Base-by-base conservation (phyloP, 495 filamentous ascomycete species). In the Penicillium steckii region DNA sequence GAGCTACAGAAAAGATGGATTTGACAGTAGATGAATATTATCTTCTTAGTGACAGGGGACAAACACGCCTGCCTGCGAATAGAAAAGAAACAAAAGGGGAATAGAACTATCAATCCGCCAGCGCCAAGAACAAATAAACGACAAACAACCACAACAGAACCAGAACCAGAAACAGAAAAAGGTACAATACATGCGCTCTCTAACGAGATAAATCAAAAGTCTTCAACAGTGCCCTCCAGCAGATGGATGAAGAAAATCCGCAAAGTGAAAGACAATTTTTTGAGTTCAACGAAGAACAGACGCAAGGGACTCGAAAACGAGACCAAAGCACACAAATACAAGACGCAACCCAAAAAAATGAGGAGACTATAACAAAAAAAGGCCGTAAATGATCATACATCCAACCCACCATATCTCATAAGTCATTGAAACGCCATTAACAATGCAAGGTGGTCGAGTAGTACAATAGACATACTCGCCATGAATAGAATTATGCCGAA, bases 181-280 rank as follows among this genome's bases (percentile, higher is more conserved):
- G 59, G 72, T 74, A 75, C 71, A 77, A 68, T 70, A 78, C 73
- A 72, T 65, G 62, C 70, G 61, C 71, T 68, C 67, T 77, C n/a
- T 72, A 74, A 75, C 7, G 64, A 67, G 59, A 53, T 66, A 59
- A 63, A 52, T 61, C 66, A 59, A 63, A 52, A 60, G 58, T 71
- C 62, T 68, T 65, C 66, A 70, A 70, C 64, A 54, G 57, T 69
- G 59, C 56, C 63, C 53, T 60, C 72, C 69, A 56, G 46, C n/a
- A 64, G 62, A 55, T 61, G 54, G 65, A 65, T 57, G 53, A 58
- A 61, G 60, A 61, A 62, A 52, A 58, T 53, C 67, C 58, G 57
- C 68, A 61, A 61, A 53, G 64, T n/a, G n/a, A 53, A 45, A 60
- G 57, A 48, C 55, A 55, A n/a, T n/a, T n/a, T 63, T 58, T 55